phyloP scores from a whole-genome alignment of 208 protist genomes.

The Crithidia bombi region DNA sequence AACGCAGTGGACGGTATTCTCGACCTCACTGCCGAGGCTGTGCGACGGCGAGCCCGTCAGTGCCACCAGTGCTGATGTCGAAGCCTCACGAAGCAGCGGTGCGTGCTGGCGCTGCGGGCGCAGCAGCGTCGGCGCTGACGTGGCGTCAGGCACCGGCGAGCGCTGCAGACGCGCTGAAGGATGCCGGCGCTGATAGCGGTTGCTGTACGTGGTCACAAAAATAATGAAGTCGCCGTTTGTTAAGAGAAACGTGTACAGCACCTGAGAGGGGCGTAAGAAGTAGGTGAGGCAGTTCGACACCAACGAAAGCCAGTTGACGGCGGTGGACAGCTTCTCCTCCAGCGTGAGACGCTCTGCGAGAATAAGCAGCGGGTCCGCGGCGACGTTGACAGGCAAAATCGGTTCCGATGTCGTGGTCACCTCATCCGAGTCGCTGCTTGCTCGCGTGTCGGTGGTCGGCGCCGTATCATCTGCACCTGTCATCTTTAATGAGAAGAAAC shows the following conservation, averaged over 20 bases:
- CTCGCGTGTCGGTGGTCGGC: neutral
- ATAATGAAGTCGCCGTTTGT: conserved; percentile 52
- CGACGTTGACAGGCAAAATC: neutral
- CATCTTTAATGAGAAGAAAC: neutral
- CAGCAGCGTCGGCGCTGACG: neutral
- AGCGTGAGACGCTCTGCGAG: conserved; percentile 34
- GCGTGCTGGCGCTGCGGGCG: neutral
- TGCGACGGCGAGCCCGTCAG: neutral
- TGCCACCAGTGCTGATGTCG: neutral
- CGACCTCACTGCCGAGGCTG: neutral
- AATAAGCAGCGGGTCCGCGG: conserved; percentile 31
- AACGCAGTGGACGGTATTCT: neutral
- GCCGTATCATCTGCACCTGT: neutral
- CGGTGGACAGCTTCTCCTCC: conserved; percentile 33
- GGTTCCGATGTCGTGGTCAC: neutral
- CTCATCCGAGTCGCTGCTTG: conserved; percentile 2
- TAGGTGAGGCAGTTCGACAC: conserved; percentile 69
- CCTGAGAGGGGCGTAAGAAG: conserved; percentile 61
- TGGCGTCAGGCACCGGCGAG: neutral
- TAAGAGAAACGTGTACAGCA: conserved; percentile 66
- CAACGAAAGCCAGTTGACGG: conserved; percentile 52
- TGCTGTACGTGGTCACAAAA: conserved; percentile 32
- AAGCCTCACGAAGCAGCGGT: neutral
- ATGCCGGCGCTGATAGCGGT: conserved; percentile 18
- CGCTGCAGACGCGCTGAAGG: neutral